A percentile compares a stretch with the other conserved stretches of the same genome.
These are phyloP conservation scores for Porcisia deanei DNA, from an alignment of 208 protist genomes.

Conservation along the genomic window DNA sequence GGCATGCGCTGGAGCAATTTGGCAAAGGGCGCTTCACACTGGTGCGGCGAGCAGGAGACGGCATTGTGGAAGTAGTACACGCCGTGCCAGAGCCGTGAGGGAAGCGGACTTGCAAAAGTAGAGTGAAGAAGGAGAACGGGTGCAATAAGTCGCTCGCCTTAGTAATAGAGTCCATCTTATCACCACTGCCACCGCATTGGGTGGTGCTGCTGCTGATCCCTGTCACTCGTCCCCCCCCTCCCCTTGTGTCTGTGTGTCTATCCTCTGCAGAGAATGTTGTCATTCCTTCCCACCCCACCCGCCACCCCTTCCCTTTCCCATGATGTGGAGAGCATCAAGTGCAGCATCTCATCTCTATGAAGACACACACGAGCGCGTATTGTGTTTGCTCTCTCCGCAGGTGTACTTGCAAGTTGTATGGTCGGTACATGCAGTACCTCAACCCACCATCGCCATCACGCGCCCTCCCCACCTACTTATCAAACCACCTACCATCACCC, in stretches of 20 bases:
- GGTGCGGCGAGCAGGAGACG: conserved; percentile 35
- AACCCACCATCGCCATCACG: neutral
- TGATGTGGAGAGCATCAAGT: too few species aligned
- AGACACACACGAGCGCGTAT: too few species aligned
- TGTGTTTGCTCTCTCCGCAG: too few species aligned
- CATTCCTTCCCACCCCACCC: neutral
- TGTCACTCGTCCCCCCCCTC: neutral
- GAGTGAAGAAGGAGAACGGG: neutral
- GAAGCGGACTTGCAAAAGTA: neutral
- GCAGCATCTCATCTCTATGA: too few species aligned
- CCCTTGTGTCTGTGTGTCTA: neutral
- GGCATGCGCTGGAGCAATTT: conserved; percentile 49
- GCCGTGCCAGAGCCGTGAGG: conserved; percentile 13
- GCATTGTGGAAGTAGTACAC: conserved; percentile 50
- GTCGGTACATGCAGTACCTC: neutral
- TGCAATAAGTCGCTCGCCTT: neutral
- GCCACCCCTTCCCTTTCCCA: neutral
- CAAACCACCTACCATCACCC: neutral
- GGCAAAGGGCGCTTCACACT: conserved; percentile 47
- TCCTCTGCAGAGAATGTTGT: neutral
- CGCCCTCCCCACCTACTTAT: neutral
- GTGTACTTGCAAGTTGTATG: too few species aligned
- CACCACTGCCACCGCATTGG: neutral
- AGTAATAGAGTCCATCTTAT: neutral
- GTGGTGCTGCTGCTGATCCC: neutral